Evolutionary conservation across 1,284 basidiomycete species (phyloP), one percentile per base, ranked within the genome.

Genomic region (Earliella scabrosa): DNA sequence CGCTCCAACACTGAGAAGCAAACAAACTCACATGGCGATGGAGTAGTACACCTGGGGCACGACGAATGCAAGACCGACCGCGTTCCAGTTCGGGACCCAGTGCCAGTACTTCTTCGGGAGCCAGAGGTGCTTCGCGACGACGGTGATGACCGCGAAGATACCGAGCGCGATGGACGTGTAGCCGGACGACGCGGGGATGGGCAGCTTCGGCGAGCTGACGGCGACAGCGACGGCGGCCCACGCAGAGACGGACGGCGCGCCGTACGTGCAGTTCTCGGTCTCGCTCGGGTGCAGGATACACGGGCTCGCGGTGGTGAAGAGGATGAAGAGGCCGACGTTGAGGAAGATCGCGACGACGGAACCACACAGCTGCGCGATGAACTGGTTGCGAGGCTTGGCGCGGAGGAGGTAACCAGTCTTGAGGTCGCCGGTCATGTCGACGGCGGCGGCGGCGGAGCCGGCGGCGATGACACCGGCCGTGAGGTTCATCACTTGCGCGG

Each of bases 341-440:
- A 86, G 71, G 75, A 86, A 85, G 44, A 85, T 73, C 11, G 85
- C 78, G 48, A 86, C 82, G 53, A 83, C 71, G 24, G 83, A 74
- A 43, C 85, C 85, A 53, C 72, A 73, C 6, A 85, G 71, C 72
- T 87, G 84, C 38, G 84, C 85, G 63, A 83, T 75, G 70, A 89
- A 89, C 73, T 89, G 85, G 67, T 82, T 82, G 57, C 74, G 76
- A 20, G 88, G 88, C 63, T 83, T 86, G 26, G 87, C 84, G 43
- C 86, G 77, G 13, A 89, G 77, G 53, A 90, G 78, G 70, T 88
- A 87, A 54, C 85, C 85, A 8, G 88, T 87, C 75, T 89, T 88
- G 63, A 90, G 72, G 65, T 90, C 88, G 56, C 86, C 82, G 57
- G 85, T 84, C 87, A 90, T 89, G 69, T 90, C 88, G 47, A 80